Evolutionary conservation across 2,329 filamentous ascomycete species (phyloP).

Genomic region (Penicillium sp.): DNA sequence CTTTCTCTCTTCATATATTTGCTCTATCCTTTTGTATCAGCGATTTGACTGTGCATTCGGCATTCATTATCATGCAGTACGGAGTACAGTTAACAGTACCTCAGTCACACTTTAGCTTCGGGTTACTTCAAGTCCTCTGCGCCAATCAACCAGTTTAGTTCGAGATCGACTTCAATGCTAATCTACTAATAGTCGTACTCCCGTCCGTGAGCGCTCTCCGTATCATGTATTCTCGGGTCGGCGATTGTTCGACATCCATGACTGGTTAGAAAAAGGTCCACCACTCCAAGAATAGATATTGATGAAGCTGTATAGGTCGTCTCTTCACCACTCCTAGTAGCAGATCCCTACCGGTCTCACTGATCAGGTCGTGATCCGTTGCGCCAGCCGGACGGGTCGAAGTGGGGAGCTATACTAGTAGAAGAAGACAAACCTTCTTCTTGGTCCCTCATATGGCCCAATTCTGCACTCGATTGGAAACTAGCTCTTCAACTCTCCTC

Average conservation of each 20-base stretch:
- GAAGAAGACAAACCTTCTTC: background rate
- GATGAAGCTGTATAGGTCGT: background rate
- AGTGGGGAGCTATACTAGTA: background rate
- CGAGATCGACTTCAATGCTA: background rate
- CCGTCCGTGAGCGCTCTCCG: background rate
- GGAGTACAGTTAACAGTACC: no score
- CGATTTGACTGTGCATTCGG: no score
- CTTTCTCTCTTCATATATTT: no score
- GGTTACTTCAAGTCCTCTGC: no score
- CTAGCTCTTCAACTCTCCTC: background rate
- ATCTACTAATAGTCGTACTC: background rate
- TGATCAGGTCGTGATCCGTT: background rate
- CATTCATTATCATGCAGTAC: no score
- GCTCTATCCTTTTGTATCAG: no score
- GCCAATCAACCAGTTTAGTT: background rate
- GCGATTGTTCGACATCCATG: background rate
- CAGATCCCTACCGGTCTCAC: background rate
- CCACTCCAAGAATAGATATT: background rate
- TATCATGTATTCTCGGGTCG: background rate
- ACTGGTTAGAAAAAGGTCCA: background rate
- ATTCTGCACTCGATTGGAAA: background rate
- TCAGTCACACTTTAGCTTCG: no score
- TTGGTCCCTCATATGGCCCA: background rate
- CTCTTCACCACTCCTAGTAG: background rate
- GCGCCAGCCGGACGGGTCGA: background rate